Evolutionary conservation across 495 filamentous ascomycete species (phyloP).

Genomic region (Pyronema domesticum): DNA sequence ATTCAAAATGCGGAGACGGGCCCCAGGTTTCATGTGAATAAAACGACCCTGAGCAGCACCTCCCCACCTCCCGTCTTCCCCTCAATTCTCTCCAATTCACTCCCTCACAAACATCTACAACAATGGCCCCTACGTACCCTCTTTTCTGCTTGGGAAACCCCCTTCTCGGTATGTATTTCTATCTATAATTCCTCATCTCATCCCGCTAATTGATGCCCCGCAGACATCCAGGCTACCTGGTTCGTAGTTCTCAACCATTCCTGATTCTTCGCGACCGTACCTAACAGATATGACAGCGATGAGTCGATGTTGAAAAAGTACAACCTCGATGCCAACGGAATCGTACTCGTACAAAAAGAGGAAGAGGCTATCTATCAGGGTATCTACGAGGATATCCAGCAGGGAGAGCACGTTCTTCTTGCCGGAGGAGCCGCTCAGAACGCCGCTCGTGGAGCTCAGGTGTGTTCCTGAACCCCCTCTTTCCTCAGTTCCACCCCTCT

Average conservation of each 20-base stretch:
- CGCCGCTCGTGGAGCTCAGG: conserved; percentile 83
- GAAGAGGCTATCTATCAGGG: conserved; percentile 75
- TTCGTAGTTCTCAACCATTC: conserved; percentile 22
- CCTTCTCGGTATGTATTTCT: conserved; percentile 47
- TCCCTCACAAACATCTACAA: not conserved
- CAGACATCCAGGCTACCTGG: conserved; percentile 85
- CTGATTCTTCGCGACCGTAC: not conserved
- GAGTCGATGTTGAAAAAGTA: conserved; percentile 77
- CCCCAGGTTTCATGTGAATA: no score
- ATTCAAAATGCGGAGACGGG: no score
- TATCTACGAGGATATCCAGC: conserved; percentile 78
- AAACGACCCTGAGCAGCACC: no score
- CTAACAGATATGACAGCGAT: conserved; percentile 31
- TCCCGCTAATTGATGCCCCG: not conserved
- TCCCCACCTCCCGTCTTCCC: no score
- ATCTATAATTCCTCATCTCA: no score
- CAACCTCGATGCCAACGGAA: conserved; percentile 82
- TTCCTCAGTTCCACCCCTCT: not conserved
- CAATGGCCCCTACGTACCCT: conserved; percentile 40
- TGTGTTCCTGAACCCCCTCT: conserved; percentile 18
- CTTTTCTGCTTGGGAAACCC: conserved; percentile 92
- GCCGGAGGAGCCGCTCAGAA: conserved; percentile 96
- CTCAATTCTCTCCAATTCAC: no score
- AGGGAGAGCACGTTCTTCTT: conserved; percentile 72
- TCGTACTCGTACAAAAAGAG: conserved; percentile 44